These are phyloP conservation scores for Corchorus olitorius DNA, from an alignment of 345 rosid genomes.

Conservation along the genomic window DNA sequence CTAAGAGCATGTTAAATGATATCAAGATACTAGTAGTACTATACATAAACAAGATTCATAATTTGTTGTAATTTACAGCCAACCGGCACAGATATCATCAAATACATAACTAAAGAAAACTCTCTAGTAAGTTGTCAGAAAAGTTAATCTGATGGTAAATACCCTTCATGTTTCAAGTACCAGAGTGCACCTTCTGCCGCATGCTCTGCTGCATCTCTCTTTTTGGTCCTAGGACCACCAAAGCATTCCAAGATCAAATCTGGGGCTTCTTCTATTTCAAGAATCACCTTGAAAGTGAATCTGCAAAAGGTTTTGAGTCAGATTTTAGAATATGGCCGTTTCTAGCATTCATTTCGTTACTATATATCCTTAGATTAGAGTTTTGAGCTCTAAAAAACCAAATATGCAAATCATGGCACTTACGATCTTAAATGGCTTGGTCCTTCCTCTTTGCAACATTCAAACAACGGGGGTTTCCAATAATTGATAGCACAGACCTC, in stretches of 20 bases:
- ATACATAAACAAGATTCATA: too few relatives aligned
- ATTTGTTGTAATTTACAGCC: too few relatives aligned
- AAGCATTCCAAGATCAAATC: conserved; percentile 54
- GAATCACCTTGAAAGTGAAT: conserved; percentile 58
- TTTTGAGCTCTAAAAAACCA: background rate
- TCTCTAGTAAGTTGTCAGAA: background rate
- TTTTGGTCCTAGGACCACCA: conserved; percentile 49
- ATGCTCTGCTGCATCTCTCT: conserved; percentile 79
- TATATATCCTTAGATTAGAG: background rate
- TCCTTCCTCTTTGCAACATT: conserved; percentile 76
- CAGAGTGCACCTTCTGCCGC: conserved; percentile 85
- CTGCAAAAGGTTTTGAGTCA: conserved; percentile 39
- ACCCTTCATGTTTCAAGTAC: conserved; percentile 59
- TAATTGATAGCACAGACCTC: conserved; percentile 69
- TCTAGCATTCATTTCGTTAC: background rate
- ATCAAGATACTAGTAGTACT: too few relatives aligned
- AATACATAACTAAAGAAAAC: too few relatives aligned
- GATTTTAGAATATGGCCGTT: conserved; percentile 1
- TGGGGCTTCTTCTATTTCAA: conserved; percentile 57
- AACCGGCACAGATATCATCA: too few relatives aligned
- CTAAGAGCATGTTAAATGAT: too few relatives aligned
- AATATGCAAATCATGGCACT: conserved; percentile 29
- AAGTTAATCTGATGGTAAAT: conserved; percentile 25
- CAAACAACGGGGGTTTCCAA: conserved; percentile 74
- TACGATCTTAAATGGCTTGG: conserved; percentile 73